These are phyloP conservation scores for Gonapodya sp. DNA, from an alignment of 192 early-diverging fungal species.

Conservation along the genomic window DNA sequence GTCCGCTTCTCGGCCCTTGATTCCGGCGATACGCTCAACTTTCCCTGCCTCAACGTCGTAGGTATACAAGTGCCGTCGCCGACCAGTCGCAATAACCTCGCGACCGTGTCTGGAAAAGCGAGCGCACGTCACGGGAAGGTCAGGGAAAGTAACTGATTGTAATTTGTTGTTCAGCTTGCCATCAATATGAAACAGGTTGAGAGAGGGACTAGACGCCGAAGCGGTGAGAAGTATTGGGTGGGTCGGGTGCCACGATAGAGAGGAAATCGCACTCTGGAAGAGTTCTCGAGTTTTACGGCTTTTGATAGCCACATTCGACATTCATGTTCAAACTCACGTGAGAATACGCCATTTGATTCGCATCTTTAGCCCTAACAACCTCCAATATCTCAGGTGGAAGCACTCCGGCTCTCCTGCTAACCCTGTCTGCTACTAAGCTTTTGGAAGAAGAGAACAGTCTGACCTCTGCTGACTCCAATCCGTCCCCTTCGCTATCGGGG, in stretches of 20 bases:
- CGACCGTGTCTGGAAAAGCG: slow-evolving; percentile 66
- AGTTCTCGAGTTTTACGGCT: neutral
- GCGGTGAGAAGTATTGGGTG: slow-evolving; percentile 79
- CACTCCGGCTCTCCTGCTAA: neutral
- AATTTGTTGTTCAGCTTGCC: slow-evolving; percentile 89
- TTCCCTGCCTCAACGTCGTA: slow-evolving; percentile 71
- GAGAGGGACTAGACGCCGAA: slow-evolving; percentile 27
- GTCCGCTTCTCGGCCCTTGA: slow-evolving; percentile 38
- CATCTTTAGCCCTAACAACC: slow-evolving; percentile 63
- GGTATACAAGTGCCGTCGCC: slow-evolving; percentile 69
- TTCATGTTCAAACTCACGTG: slow-evolving; percentile 29
- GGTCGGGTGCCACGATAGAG: slow-evolving; percentile 79
- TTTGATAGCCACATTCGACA: neutral
- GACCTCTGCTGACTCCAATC: slow-evolving; percentile 20
- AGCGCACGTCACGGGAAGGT: slow-evolving; percentile 72
- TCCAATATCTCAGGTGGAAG: slow-evolving; percentile 48
- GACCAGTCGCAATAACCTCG: slow-evolving; percentile 67
- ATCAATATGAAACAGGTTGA: slow-evolving; percentile 49
- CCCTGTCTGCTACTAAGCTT: slow-evolving; percentile 14
- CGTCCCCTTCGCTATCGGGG: slow-evolving; percentile 34
- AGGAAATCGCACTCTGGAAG: slow-evolving; percentile 50
- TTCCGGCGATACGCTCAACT: slow-evolving; percentile 58
- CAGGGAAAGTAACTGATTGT: slow-evolving; percentile 78
- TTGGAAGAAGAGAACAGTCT: slow-evolving; percentile 22
- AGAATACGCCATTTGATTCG: slow-evolving; percentile 57